Base-by-base conservation (phyloP, 148 eudicot genomes). In the Spergularia marina region DNA sequence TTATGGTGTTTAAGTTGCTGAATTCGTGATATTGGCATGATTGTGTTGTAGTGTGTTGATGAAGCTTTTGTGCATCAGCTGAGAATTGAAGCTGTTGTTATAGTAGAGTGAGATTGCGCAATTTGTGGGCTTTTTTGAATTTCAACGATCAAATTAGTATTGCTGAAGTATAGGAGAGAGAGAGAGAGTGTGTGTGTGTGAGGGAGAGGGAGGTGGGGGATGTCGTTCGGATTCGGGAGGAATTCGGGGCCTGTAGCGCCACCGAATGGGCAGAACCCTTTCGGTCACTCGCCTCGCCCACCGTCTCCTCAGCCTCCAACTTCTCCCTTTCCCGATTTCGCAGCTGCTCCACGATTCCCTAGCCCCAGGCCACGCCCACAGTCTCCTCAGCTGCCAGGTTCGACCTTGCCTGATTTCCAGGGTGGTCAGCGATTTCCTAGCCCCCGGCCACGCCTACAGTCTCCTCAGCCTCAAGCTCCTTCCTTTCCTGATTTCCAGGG, bases 161-260 rank as follows among this genome's bases (percentile, higher is more conserved):
- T 66, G 49, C 12, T 10, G 64, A 16, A 56, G 54, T 20, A 20
- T 0, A 59, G 53, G 34, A 63, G 49, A 23, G 34, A 65, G 77
- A 15, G 23, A 54, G 36, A 57, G 21, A 5, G 21, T 16, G 40
- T 23, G 25, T 23, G 25, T 23, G 25, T 23, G 25, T 18, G 62
- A 47, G 57, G 4, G 63, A 60, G 9, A 23, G 39, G 25, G 64
- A 12, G 61, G 49, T 10, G 16, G 60, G 55, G 68, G 44, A 79
- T 80, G 81, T 74, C 80, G 34, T 81, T 81, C 20, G 83, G 81
- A 36, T 83, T 83, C 41, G 85, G 85, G 69, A 79, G 56, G 72
- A 65, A 65, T 53, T 76, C 83, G 4, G 85, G 85, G 12, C 85
- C 85, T 25, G 18, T 47, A 11, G 74, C 44, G 7, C 81, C 78